Evolutionary conservation across 148 eudicot species (phyloP).

Genomic region (Diospyros lotus): DNA sequence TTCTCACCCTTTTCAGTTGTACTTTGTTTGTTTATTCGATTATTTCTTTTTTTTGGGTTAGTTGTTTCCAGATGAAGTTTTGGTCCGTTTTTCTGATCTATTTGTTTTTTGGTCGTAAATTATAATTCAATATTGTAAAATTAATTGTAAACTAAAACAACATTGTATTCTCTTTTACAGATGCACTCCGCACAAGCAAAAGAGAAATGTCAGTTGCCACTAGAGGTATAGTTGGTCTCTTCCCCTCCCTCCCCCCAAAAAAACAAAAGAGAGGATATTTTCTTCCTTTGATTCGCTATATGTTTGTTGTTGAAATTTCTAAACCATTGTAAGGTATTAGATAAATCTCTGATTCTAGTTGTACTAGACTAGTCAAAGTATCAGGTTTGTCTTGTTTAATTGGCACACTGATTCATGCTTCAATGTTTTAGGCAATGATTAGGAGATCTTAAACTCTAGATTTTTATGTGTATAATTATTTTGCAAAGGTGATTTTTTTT

Average conservation of each 20-base stretch:
- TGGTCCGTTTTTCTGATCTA: neutral
- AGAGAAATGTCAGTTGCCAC: conserved; percentile 72
- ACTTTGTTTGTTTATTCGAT: neutral
- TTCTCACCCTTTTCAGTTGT: neutral
- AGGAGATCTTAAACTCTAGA: no score
- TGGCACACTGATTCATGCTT: no score
- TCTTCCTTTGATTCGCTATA: neutral
- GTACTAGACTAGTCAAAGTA: no score
- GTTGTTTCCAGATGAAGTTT: no score
- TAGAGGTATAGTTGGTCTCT: conserved; percentile 37
- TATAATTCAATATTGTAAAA: neutral
- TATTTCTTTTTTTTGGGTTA: neutral
- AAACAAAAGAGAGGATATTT: neutral
- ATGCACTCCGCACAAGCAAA: conserved; percentile 60
- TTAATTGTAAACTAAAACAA: neutral
- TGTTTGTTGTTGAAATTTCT: neutral
- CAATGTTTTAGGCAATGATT: no score
- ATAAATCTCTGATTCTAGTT: no score
- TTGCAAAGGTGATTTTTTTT: no score
- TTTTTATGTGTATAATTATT: no score
- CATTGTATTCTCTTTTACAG: conserved; percentile 21
- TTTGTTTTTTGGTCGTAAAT: no score
- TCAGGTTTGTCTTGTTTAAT: no score
- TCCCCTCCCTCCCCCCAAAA: neutral
- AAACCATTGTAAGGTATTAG: no score